Evolutionary conservation across 2,329 filamentous ascomycete genomes (phyloP), one percentile per base, ranked within the genome.

Genomic region (Lachnellula hyalina): DNA sequence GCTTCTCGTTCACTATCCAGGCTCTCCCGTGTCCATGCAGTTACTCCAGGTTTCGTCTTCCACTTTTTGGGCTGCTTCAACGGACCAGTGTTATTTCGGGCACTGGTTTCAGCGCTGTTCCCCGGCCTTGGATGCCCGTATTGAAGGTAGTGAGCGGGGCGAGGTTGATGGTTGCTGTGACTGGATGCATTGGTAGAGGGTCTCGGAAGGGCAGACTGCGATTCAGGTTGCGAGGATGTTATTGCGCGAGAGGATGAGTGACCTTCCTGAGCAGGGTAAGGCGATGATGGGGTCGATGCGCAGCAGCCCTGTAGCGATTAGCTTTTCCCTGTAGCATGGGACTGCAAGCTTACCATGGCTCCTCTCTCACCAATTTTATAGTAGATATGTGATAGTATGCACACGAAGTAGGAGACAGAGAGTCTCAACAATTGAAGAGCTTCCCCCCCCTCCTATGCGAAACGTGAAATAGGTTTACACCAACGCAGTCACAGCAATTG

Each of bases 1-100:
- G 90, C 90, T 48, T 74, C 74, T 48, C 93, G 82, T 72, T 96
- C 89, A 34, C 77, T 78, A 55, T 84, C 81, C 2, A 96, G 75
- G 51, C 86, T 75, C 15, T 73, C 67, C n/a, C 80, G 82, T 1
- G 88, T 91, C 89, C 89, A 95, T 15, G 74, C n/a, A 14, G 17
- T 44, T 21, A 19, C 41, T 7, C 41, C 19, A 6, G 41, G 12
- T 2, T 21, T 19, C 6, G 41, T 44, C 41, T 25, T 44, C 41
- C 41, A 44, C 19, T 17, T 17, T 5, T 44, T 44, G 8, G 41
- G 41, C 17, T 14, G 41, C 19, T 44, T 44, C 12, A 44, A 21
- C 4, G 17, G 17, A 14, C 12, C 41, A 21, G 41, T 17, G 8
- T 44, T 21, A 21, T 14, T 21, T 17, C n/a, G n/a, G 17, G 19